These are phyloP conservation scores for Paspalum notatum DNA, from an alignment of 176 grass and related monocot genomes.

Conservation along the genomic window DNA sequence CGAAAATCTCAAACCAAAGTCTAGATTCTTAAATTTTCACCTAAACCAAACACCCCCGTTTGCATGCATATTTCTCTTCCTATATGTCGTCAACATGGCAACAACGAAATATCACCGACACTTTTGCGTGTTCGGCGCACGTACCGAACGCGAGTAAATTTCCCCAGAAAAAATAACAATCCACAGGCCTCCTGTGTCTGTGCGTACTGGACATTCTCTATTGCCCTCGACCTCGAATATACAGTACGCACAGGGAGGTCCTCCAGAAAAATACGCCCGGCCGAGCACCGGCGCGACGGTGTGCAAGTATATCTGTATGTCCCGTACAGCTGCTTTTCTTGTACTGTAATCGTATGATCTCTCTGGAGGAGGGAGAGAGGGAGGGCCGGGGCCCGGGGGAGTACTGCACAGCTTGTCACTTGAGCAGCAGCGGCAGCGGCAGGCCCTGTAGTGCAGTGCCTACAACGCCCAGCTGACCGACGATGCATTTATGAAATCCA, in stretches of 20 bases:
- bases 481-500: constrained; percentile 54
- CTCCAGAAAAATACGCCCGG: background rate
- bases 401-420: constrained; percentile 73
- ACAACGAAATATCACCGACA: background rate
- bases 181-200: background rate
- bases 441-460: constrained; percentile 39
- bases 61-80: too few relatives aligned
- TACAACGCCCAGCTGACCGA: constrained; percentile 52
- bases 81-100: too few relatives aligned
- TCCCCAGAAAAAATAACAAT: background rate
- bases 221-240: background rate
- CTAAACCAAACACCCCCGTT: too few relatives aligned
- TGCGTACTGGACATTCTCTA: background rate
- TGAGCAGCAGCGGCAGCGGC: constrained; percentile 36
- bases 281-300: background rate
- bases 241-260: background rate
- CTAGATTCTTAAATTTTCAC: too few relatives aligned
- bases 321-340: constrained; percentile 34
- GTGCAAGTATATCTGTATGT: constrained; percentile 18
- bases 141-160: background rate
- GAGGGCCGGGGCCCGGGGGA: background rate
- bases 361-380: constrained; percentile 1
- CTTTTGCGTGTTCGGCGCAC: background rate
- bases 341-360: constrained; percentile 42
- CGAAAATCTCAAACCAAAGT: too few relatives aligned